Conservation (phyloP, 2,329 filamentous ascomycete species). For the Colletotrichum theobromicola region DNA sequence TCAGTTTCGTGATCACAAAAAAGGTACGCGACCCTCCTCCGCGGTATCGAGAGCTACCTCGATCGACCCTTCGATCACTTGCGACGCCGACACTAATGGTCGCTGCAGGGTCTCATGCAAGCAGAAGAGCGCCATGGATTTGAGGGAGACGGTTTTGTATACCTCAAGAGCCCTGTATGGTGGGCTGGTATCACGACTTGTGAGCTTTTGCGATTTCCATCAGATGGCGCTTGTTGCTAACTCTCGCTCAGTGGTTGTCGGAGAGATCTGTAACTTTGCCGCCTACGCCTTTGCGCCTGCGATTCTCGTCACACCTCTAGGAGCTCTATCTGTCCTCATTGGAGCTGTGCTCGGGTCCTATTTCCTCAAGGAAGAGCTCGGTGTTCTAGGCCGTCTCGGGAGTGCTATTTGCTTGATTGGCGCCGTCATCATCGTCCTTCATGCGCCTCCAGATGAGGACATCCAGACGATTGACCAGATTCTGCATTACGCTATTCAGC, state of each 20-base stretch:
- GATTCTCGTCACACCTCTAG: constrained; percentile 95
- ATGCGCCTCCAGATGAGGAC: constrained; percentile 92
- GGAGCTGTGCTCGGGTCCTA: constrained; percentile 94
- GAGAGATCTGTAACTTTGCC: constrained; percentile 96
- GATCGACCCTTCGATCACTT: neutral
- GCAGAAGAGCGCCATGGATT: constrained; percentile 92
- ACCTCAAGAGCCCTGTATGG: constrained; percentile 94
- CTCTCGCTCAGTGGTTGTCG: constrained; percentile 73
- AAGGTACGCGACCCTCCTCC: constrained; percentile 65
- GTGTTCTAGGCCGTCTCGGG: constrained; percentile 89
- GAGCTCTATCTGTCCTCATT: constrained; percentile 92
- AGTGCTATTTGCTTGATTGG: constrained; percentile 97
- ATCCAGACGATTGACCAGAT: constrained; percentile 93
- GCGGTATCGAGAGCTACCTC: neutral
- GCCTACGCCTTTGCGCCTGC: constrained; percentile 98
- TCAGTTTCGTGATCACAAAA: constrained; percentile 99
- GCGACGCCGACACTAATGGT: constrained; percentile 24
- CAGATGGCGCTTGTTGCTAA: neutral
- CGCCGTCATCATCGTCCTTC: constrained; percentile 95
- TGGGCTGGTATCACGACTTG: constrained; percentile 93
- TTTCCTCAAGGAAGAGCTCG: constrained; percentile 88
- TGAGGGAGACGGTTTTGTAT: constrained; percentile 94
- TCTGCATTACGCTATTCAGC: constrained; percentile 85
- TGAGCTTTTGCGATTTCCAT: constrained; percentile 51
- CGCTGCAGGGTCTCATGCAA: constrained; percentile 79